Base-by-base conservation (phyloP, 2,329 filamentous ascomycete species). In the Colletotrichum shisoi region DNA sequence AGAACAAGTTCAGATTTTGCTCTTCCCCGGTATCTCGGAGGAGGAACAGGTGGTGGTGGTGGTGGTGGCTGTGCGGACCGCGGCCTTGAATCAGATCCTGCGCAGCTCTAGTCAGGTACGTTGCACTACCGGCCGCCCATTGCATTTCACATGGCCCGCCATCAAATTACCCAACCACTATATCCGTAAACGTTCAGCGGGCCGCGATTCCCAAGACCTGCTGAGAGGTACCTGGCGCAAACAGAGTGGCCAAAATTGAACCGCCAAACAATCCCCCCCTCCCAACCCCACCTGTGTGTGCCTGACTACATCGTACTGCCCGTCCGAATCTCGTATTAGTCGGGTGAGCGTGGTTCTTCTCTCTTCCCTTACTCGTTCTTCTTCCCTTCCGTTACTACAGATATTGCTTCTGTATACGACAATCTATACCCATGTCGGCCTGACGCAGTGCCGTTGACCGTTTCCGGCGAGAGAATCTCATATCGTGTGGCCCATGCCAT, bases 51-150 rank as follows among this genome's bases (percentile, higher is more conserved):
- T 15, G 46, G 46, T 15, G 21, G 46, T 15, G 46, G 46, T 15
- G 21, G 21, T 21, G 46, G 46, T 31, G 46, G 46, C 46, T 34
- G 48, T 51, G 24, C 24, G 15, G n/a, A 3, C 48, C 48, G 48
- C 48, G 48, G 48, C 27, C 49, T 52, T 37, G 49, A 19, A 52
- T 52, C 27, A 52, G 49, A 37, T 52, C 49, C 49, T 34, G 11
- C 48, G 15, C 48, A 31, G 19, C 15, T 49, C 24, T 48, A 27
- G 45, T 48, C 19, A 48, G 45, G 45, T 21, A 48, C 5, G 15
- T 34, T 9, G 31, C 31, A 9, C 31, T 21, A 15, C 21, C 4
- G 48, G 48, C 17, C 4, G 8, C 15, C 15, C 7, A 24, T 27
- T 27, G n/a, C 31, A 34, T 9, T 34, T 34, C 13, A 17, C 27